A percentile compares a stretch with the other conserved stretches of the same genome.
phyloP scores from a whole-genome alignment of 257 asterid genomes.

The Nicotiana benthamiana region DNA sequence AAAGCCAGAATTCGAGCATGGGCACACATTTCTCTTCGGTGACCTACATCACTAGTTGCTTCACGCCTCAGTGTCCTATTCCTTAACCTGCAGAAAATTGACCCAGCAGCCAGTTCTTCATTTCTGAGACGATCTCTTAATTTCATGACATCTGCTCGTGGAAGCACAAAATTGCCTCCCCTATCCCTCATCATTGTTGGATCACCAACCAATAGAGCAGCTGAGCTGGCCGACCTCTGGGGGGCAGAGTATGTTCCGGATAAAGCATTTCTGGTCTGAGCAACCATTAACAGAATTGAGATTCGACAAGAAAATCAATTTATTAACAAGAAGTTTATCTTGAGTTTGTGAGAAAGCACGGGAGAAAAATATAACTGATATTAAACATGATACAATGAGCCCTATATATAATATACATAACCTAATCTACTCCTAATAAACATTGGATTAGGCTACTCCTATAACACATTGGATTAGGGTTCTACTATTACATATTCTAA shows the following conservation, averaged over 20 bases:
- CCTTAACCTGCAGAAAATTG: constrained; percentile 56
- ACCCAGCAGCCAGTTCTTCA: constrained; percentile 92
- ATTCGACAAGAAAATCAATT: constrained; percentile 10
- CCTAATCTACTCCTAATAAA: no score
- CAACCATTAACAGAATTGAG: constrained; percentile 13
- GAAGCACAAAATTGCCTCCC: constrained; percentile 97
- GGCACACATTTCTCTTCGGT: constrained; percentile 96
- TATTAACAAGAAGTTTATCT: constrained; percentile 9
- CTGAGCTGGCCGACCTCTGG: constrained; percentile 97
- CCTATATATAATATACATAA: no score
- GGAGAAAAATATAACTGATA: no score
- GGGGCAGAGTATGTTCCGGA: constrained; percentile 99
- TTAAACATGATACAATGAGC: no score
- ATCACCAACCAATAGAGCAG: constrained; percentile 98
- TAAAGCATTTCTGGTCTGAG: constrained; percentile 89
- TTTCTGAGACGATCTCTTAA: constrained; percentile 92
- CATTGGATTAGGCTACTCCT: no score
- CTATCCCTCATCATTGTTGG: constrained; percentile 86
- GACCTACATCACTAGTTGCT: constrained; percentile 72
- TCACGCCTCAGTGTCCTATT: constrained; percentile 58
- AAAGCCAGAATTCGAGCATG: constrained; percentile 96
- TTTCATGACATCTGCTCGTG: constrained; percentile 97
- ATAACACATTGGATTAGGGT: no score
- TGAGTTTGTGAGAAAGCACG: no score
- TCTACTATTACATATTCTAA: no score